Conservation (phyloP, 495 filamentous ascomycete genomes). For the Penicillium daleae region DNA sequence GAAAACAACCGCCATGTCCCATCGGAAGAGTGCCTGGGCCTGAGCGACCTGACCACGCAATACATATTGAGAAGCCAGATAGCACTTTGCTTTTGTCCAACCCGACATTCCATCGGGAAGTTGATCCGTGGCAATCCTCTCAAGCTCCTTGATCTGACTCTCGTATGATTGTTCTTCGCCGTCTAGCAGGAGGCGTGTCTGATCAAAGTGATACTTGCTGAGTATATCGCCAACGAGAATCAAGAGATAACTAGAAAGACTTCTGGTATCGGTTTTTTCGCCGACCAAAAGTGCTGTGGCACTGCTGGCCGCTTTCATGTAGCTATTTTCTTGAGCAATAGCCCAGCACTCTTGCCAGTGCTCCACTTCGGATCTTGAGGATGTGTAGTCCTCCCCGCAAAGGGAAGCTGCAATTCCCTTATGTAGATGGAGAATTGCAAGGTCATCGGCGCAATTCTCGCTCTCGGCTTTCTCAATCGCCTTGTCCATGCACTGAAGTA, state of each 20-base stretch:
- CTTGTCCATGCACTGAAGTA: not conserved
- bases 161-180: not conserved
- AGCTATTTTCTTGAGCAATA: not conserved
- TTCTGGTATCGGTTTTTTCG: not conserved
- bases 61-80: not conserved
- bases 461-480: not conserved
- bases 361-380: not conserved
- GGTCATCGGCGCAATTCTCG: not conserved
- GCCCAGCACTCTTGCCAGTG: not conserved
- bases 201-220: constrained; percentile 1
- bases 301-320: not conserved
- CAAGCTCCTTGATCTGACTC: not conserved
- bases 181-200: not conserved
- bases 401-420: not conserved
- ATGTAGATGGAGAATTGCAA: not conserved
- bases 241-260: not conserved
- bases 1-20: not conserved
- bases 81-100: not conserved
- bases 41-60: not conserved
- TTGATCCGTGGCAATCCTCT: constrained; percentile 1
- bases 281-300: not conserved
- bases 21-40: not conserved
- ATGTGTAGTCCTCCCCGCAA: not conserved
- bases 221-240: not conserved
- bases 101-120: not conserved